Percentiles rank a stretch among this genome's conserved stretches.
Conservation (phyloP, 129 eudicot genomes). For the Centrapalus pauciflorus region DNA sequence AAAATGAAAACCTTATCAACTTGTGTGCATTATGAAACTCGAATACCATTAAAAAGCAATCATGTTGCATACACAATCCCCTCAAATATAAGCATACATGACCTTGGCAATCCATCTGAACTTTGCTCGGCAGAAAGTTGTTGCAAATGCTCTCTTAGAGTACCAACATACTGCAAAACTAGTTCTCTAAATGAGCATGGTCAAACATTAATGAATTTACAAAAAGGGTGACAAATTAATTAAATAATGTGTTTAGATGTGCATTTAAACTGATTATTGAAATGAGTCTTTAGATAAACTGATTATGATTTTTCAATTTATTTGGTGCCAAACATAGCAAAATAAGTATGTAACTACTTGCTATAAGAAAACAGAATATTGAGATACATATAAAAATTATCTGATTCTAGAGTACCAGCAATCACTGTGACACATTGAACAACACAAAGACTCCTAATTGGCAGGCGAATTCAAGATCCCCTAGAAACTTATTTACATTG, state of each 20-base stretch:
- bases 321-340: too few relatives aligned
- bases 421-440: too few relatives aligned
- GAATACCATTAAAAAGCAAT: neutral
- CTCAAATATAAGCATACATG: neutral
- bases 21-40: neutral
- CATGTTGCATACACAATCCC: neutral
- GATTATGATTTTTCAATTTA: too few relatives aligned
- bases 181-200: neutral
- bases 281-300: too few relatives aligned
- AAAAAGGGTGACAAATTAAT: too few relatives aligned
- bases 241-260: too few relatives aligned
- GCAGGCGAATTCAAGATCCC: neutral
- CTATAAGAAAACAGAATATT: too few relatives aligned
- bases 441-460: too few relatives aligned
- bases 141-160: conserved; percentile 78
- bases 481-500: neutral
- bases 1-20: neutral
- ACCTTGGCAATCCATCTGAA: conserved; percentile 87
- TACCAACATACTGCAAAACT: conserved; percentile 70
- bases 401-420: too few relatives aligned
- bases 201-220: conserved; percentile 6
- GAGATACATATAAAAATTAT: too few relatives aligned
- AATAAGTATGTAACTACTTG: too few relatives aligned
- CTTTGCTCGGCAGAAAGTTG: conserved; percentile 70
- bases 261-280: too few relatives aligned